Conservation (phyloP, 2,329 filamentous ascomycete species). For the Ophiosphaerella korrae region DNA sequence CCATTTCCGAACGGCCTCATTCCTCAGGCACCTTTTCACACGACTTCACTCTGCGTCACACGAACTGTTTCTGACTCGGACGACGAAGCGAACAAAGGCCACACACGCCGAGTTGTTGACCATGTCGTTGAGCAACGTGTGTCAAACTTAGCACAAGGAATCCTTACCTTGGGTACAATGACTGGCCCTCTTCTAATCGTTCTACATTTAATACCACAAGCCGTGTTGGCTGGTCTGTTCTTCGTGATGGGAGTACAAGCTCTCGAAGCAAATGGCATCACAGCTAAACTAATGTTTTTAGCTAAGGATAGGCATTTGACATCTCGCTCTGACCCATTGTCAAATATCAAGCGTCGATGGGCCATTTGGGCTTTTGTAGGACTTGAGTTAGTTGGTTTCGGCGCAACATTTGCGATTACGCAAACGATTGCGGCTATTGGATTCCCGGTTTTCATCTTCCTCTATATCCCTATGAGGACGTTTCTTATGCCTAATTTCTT, state of each 20-base stretch:
- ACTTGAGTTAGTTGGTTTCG: constrained; percentile 59
- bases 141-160: constrained; percentile 61
- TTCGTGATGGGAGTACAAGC: constrained; percentile 62
- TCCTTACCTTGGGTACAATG: constrained; percentile 62
- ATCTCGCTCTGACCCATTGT: constrained; percentile 54
- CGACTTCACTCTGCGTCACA: constrained; percentile 56
- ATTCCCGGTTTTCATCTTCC: constrained; percentile 63
- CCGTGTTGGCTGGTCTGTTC: constrained; percentile 62
- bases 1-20: constrained; percentile 64
- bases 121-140: constrained; percentile 62
- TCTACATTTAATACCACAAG: constrained; percentile 60
- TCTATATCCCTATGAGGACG: constrained; percentile 61
- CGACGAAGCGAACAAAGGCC: constrained; percentile 50
- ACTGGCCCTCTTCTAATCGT: constrained; percentile 60
- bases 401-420: constrained; percentile 61
- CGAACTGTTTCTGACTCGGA: constrained; percentile 48
- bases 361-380: constrained; percentile 58
- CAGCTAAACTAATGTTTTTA: constrained; percentile 57
- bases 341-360: constrained; percentile 49
- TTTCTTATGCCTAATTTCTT: constrained; percentile 59
- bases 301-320: constrained; percentile 54
- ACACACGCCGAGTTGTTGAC: constrained; percentile 50
- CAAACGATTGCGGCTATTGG: constrained; percentile 65
- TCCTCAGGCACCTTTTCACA: constrained; percentile 66
- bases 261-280: constrained; percentile 60